These are phyloP conservation scores for Chalara sp. DNA, from an alignment of 2,329 filamentous ascomycete genomes.

Conservation along the genomic window DNA sequence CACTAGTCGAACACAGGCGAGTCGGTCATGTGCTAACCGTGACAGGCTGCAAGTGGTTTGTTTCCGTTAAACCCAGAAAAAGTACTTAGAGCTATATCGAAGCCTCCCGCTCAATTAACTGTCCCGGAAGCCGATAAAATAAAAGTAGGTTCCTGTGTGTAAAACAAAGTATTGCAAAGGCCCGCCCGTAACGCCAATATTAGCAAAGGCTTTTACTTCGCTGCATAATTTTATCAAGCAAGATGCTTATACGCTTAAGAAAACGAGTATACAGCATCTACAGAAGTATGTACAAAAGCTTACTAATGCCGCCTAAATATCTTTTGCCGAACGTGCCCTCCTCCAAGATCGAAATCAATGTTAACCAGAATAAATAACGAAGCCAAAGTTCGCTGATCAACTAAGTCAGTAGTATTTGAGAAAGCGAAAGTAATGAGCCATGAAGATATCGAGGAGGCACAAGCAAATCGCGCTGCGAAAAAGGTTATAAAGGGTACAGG, in stretches of 20 bases:
- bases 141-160: not conserved
- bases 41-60: conserved; percentile 14
- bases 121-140: not conserved
- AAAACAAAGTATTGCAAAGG: conserved; percentile 16
- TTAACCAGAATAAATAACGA: not conserved
- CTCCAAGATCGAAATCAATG: not conserved
- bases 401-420: not conserved
- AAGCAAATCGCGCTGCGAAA: conserved; percentile 14
- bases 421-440: not conserved
- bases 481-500: conserved; percentile 11
- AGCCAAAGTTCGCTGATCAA: not conserved
- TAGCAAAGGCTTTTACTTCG: conserved; percentile 12
- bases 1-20: too few species aligned
- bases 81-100: conserved; percentile 21
- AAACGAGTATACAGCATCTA: not conserved
- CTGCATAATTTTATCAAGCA: conserved; percentile 19
- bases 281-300: not conserved
- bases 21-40: conserved; percentile 4
- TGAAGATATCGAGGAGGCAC: not conserved
- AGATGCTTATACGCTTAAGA: conserved; percentile 7
- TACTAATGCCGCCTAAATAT: not conserved
- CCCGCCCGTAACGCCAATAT: conserved; percentile 9
- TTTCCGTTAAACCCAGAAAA: conserved; percentile 23
- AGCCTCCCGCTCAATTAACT: conserved; percentile 8
- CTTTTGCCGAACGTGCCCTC: not conserved